Percentiles rank a stretch among this genome's conserved stretches.
phyloP scores from a whole-genome alignment of 805 yeast genomes.

The Starmerella apicola region DNA sequence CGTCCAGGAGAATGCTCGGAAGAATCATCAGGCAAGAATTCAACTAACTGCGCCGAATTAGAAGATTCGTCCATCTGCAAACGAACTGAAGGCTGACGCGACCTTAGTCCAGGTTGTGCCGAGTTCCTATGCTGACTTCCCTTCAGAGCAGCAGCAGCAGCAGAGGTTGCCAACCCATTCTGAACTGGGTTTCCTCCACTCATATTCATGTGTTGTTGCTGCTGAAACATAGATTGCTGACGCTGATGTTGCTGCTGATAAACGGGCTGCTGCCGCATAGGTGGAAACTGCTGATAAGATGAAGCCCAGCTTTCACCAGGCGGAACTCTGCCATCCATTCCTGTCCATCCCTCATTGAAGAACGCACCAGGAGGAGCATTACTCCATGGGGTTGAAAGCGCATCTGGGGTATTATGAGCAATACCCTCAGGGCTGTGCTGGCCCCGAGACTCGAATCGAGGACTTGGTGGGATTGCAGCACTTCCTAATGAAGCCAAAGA shows the following conservation, averaged over 20 bases:
- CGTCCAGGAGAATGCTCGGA: conserved; percentile 9
- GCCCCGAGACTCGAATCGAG: conserved; percentile 1
- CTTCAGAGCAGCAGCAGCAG: conserved; percentile 16
- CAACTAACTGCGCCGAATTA: conserved; percentile 17
- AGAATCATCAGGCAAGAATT: background rate
- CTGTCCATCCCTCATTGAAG: background rate
- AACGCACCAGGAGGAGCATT: background rate
- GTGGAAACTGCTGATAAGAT: no score
- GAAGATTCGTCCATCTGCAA: conserved; percentile 18
- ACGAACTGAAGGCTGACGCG: conserved; percentile 18
- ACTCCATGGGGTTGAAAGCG: background rate
- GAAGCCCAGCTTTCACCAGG: no score
- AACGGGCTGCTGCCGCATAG: background rate
- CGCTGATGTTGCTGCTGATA: background rate
- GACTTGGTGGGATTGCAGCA: conserved; percentile 10
- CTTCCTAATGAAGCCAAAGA: conserved; percentile 8
- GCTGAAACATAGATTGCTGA: background rate
- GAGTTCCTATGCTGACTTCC: conserved; percentile 13
- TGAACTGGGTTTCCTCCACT: background rate
- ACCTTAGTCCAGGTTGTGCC: conserved; percentile 14
- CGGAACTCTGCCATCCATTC: no score
- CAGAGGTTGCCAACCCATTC: conserved; percentile 15
- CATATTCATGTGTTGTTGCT: background rate
- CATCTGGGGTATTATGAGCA: conserved; percentile 9
- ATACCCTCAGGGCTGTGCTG: conserved; percentile 2